Evolutionary conservation across 2,329 filamentous ascomycete species (phyloP), one percentile per base, ranked within the genome.

Genomic region (Calcarisporium arbuscula): DNA sequence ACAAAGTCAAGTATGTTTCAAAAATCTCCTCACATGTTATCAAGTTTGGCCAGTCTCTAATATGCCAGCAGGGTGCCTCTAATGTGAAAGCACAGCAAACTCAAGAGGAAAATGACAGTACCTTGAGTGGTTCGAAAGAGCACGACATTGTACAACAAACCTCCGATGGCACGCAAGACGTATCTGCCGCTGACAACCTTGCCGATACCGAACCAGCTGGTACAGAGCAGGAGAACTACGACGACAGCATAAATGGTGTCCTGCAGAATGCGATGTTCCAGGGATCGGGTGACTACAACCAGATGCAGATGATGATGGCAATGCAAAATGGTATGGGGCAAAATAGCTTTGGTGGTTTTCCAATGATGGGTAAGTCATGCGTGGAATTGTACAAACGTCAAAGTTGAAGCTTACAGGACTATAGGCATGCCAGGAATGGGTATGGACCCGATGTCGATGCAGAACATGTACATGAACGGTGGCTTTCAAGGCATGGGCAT

Each of bases 301-400:
- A 83, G 68, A 85, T 89, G 78, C 82, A 85, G 58, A 77, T 77
- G 78, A 76, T 85, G 80, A 82, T 84, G 78, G 68, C 77, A 60
- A 74, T 87, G 82, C 72, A 83, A 61, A 74, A 82, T 51, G 74
- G 75, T 47, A 80, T 80, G 72, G 66, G 65, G 28, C 57, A 67
- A 19, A 67, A 63, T 46, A 61, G 62, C 3, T 80, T 79, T 51
- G 67, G 68, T 38, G 65, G 64, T 41, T 81, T 81, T 52, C 71
- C 82, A 34, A 87, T 90, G 78, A 95, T 95, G 85, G 85, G 89
- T 95, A 76, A 56, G 85, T 70, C 10, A 9, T 21, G 10, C 12
- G 26, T 20, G 4, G 10, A n/a, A 8, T 21, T 4, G 14, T 14
- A 4, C 11, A 28, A 16, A 11, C 18, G n/a, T n/a, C 23, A 19